A percentile compares a stretch with the other conserved stretches of the same genome.
These are phyloP conservation scores for Coniochaeta hoffmannii DNA, from an alignment of 2,329 filamentous ascomycete genomes.

Conservation along the genomic window DNA sequence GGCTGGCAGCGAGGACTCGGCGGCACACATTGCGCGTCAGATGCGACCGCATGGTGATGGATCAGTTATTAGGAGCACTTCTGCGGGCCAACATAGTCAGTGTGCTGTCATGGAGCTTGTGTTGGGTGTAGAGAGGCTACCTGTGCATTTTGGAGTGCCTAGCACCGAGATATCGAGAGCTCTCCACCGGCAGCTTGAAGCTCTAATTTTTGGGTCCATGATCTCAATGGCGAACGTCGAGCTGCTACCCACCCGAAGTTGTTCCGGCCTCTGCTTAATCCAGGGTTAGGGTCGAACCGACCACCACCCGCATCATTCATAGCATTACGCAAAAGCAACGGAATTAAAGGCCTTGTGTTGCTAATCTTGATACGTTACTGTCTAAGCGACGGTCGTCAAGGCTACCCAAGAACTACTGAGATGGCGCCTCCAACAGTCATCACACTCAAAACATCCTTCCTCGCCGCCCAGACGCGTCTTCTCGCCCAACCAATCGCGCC, in stretches of 20 bases:
- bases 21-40: constrained; percentile 54
- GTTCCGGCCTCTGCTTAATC: background rate
- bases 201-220: constrained; percentile 12
- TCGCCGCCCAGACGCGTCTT: constrained; percentile 53
- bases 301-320: background rate
- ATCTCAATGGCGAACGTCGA: constrained; percentile 10
- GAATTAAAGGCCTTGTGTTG: no score
- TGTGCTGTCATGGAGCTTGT: background rate
- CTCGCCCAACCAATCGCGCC: constrained; percentile 53
- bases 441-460: constrained; percentile 57
- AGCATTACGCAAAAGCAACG: no score
- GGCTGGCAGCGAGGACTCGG: constrained; percentile 33
- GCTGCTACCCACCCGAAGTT: background rate
- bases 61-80: constrained; percentile 11
- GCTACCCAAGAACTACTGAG: no score
- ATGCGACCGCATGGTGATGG: constrained; percentile 46
- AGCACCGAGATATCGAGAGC: background rate
- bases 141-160: constrained; percentile 14
- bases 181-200: constrained; percentile 1
- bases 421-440: constrained; percentile 42
- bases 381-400: no score
- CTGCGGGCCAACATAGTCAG: constrained; percentile 5
- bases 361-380: no score
- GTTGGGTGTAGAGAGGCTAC: constrained; percentile 4
- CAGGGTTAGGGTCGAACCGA: background rate